Base-by-base conservation (phyloP, 208 protist genomes). In the Crithidia brevicula region DNA sequence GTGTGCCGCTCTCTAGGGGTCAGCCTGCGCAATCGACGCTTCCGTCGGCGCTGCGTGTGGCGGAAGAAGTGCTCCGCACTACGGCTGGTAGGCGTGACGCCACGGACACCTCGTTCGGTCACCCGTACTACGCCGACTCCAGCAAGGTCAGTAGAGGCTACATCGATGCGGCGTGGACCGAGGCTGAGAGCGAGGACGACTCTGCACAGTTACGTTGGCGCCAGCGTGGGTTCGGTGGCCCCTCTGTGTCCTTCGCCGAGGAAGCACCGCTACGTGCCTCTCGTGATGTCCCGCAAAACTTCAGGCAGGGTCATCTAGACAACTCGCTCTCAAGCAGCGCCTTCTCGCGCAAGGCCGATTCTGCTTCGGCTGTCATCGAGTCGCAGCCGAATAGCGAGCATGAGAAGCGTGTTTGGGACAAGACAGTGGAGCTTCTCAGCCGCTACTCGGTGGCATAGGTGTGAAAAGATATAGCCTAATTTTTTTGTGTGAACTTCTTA, bases 391-490 rank as follows among this genome's bases (percentile, higher is more conserved):
- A 51, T n/a, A 59, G 33, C n/a, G 65, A 71, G 8, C 74, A 81
- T 46, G 82, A 88, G 43, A 58, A 65, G 60, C 72, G 79, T 38
- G 76, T 88, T 5, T 81, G 72, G 79, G 52, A 46, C 59, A 88
- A 79, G 58, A 74, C 79, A 4, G 64, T 79, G 10, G 83, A 88
- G 54, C 63, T 88, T 16, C 67, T 88, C 7, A 73, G 46, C 18
- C 82, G 81, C 36, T 85, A 88, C 49, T 59, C 68, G 38, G 36
- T 65, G 9, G 28, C 33, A 11, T 57, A n/a, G n/a, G n/a, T n/a
- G n/a, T n/a, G n/a, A n/a, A n/a, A n/a, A n/a, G n/a, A n/a, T n/a
- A n/a, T n/a, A n/a, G n/a, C n/a, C n/a, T n/a, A n/a, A n/a, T n/a
- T n/a, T n/a, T n/a, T n/a, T n/a, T n/a, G n/a, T n/a, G n/a, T n/a